These are phyloP conservation scores for Amanita rubescens DNA, from an alignment of 768 basidiomycete species.

Conservation along the genomic window DNA sequence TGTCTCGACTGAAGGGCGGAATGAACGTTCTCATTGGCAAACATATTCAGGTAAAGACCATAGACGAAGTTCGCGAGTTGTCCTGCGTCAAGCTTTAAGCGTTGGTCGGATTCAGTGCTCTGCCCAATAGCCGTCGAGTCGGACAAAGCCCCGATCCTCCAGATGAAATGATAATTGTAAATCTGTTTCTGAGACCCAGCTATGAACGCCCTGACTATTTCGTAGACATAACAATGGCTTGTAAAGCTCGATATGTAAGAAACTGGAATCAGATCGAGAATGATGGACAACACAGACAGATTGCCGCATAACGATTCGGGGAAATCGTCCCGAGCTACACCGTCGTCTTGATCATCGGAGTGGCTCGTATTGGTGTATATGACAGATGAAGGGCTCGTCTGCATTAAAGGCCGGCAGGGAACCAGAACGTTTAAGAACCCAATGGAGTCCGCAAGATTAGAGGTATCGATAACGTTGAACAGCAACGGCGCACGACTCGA, in stretches of 20 bases:
- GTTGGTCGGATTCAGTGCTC: neutral
- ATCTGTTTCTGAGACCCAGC: constrained; percentile 17
- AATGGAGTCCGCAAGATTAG: constrained; percentile 41
- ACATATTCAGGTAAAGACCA: constrained; percentile 37
- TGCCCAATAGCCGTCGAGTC: neutral
- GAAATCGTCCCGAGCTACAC: constrained; percentile 25
- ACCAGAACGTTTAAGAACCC: constrained; percentile 39
- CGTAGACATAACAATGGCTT: constrained; percentile 33
- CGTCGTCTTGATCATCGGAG: constrained; percentile 15
- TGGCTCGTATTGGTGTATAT: constrained; percentile 36
- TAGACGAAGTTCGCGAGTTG: constrained; percentile 33
- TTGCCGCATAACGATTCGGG: constrained; percentile 27
- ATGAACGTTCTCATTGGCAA: constrained; percentile 29
- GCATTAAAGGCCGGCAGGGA: constrained; percentile 30
- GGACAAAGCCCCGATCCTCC: constrained; percentile 21
- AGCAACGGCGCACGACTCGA: constrained; percentile 22
- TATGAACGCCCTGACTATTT: constrained; percentile 16
- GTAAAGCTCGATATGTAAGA: constrained; percentile 34
- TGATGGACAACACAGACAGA: constrained; percentile 30
- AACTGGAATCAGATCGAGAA: constrained; percentile 35
- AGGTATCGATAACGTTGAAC: constrained; percentile 44
- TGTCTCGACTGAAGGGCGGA: constrained; percentile 5
- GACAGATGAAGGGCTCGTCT: constrained; percentile 20
- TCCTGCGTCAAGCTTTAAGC: constrained; percentile 16
- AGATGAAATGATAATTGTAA: constrained; percentile 27